Conservation (phyloP, 495 filamentous ascomycete genomes). For the Xylaria castorea region DNA sequence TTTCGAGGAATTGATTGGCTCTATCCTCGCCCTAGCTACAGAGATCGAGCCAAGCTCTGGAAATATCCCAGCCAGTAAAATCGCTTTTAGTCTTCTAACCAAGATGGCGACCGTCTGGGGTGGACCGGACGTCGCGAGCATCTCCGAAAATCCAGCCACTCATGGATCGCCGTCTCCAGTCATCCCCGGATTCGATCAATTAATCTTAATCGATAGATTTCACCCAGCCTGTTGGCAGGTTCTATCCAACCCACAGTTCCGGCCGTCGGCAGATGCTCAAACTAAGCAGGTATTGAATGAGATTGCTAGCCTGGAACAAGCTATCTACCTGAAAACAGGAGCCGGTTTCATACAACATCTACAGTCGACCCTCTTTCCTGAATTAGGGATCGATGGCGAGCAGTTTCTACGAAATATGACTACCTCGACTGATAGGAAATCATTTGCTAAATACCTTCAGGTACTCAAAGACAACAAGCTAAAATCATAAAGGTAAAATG, state of each 20-base stretch:
- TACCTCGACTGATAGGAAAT: slow-evolving; percentile 55
- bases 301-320: slow-evolving; percentile 81
- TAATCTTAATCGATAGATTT: slow-evolving; percentile 85
- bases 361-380: slow-evolving; percentile 56
- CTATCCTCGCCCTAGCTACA: slow-evolving; percentile 81
- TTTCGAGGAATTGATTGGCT: slow-evolving; percentile 84
- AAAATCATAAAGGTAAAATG: slow-evolving; percentile 18
- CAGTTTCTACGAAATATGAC: slow-evolving; percentile 59
- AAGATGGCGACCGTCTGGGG: slow-evolving; percentile 86
- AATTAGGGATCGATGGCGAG: slow-evolving; percentile 53
- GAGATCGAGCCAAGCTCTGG: slow-evolving; percentile 67
- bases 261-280: slow-evolving; percentile 78
- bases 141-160: slow-evolving; percentile 52
- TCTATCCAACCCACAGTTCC: slow-evolving; percentile 75
- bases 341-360: slow-evolving; percentile 58
- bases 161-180: slow-evolving; percentile 50
- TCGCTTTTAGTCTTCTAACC: slow-evolving; percentile 79
- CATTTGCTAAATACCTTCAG: slow-evolving; percentile 56
- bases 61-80: slow-evolving; percentile 75
- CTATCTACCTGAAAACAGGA: slow-evolving; percentile 86
- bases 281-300: slow-evolving; percentile 83
- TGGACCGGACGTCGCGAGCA: slow-evolving; percentile 73
- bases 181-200: slow-evolving; percentile 86
- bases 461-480: slow-evolving; percentile 46
- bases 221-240: slow-evolving; percentile 88